Percentiles rank a stretch among this genome's conserved stretches.
Conservation (phyloP, 805 yeast genomes). For the Isabelozyma heimii region DNA sequence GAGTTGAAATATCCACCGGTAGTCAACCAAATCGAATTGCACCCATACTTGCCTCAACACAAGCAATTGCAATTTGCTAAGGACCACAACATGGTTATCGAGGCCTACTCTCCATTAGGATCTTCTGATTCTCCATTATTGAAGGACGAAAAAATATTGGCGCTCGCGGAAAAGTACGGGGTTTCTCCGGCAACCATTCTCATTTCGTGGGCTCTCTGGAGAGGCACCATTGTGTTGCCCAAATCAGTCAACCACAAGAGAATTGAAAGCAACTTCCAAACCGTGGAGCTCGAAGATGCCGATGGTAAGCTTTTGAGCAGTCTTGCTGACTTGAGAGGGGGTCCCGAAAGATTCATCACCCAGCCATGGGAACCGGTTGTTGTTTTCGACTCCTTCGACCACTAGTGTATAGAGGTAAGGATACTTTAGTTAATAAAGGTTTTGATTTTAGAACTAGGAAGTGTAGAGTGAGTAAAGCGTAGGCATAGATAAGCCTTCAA, state of each 20-base stretch:
- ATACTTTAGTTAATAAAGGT: not conserved
- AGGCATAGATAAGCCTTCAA: too few relatives aligned
- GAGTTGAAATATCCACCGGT: conserved; percentile 61
- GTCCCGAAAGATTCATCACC: conserved; percentile 29
- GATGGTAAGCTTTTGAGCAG: conserved; percentile 31
- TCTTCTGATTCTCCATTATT: conserved; percentile 53
- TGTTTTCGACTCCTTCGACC: conserved; percentile 20
- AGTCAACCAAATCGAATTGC: conserved; percentile 73
- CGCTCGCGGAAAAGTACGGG: conserved; percentile 42
- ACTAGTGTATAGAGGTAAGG: not conserved
- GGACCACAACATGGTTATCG: conserved; percentile 31
- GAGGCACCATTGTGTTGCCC: conserved; percentile 51
- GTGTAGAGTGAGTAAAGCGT: not conserved
- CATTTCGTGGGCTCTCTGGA: conserved; percentile 57
- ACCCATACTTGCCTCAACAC: conserved; percentile 34
- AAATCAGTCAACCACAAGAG: conserved; percentile 28
- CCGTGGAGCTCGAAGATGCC: conserved; percentile 29
- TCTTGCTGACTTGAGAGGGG: conserved; percentile 19
- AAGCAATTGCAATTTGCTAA: conserved; percentile 60
- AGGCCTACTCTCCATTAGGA: conserved; percentile 82
- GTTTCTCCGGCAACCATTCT: conserved; percentile 50
- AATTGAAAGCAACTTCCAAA: conserved; percentile 32
- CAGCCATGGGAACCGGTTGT: conserved; percentile 34
- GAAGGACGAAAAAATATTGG: conserved; percentile 38
- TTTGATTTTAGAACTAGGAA: not conserved